Base-by-base conservation (phyloP, 371 early-diverging fungal species). In the Mucor plumbeus region DNA sequence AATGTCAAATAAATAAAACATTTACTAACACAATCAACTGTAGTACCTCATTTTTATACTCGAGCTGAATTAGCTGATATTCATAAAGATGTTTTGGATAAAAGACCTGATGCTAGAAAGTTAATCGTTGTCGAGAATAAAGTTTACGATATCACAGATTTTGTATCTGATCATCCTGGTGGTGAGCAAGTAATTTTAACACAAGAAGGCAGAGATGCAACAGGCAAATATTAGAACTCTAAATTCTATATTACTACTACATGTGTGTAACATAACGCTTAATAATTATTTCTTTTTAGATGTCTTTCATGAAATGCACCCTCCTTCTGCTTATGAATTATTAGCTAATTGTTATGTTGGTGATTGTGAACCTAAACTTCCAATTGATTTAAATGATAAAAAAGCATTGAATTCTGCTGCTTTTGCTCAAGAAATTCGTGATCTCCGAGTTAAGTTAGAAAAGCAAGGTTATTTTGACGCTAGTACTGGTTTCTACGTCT, bases 281-380 rank as follows among this genome's bases (percentile, higher is more conserved):
- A 26, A 26, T 26, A 26, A 26, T 26, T 41, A 40, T 13, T 11
- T 59, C 33, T 31, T 19, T 4, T 21, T 68, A 89, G 95, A 93
- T 70, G 91, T 92, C 8, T 97, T 97, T 74, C 89, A 93, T 69
- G 91, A 90, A n/a, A 92, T 95, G 88, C 95, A 95, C 74, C 88
- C 88, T 15, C 82, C 80, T 64, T 80, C 86, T 59, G 87, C 92
- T 19, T 83, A 87, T 65, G 87, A 91, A 71, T 76, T 88, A 6
- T 76, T 95, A 59, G 89, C 90, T 68, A 88, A 93, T 78, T 91
- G 84, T 69, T 93, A 93, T 73, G 91, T 87, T 47, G 94, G 92
- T 43, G 94, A 95, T 64, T 72, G 93, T 31, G 87, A 64, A 41
- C 72, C 77, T 17, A 58, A 73, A 17, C 7, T 55, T 3, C 34